These are phyloP conservation scores for Sclerospora graminicola DNA, from an alignment of 352 stramenopile species.

Conservation along the genomic window DNA sequence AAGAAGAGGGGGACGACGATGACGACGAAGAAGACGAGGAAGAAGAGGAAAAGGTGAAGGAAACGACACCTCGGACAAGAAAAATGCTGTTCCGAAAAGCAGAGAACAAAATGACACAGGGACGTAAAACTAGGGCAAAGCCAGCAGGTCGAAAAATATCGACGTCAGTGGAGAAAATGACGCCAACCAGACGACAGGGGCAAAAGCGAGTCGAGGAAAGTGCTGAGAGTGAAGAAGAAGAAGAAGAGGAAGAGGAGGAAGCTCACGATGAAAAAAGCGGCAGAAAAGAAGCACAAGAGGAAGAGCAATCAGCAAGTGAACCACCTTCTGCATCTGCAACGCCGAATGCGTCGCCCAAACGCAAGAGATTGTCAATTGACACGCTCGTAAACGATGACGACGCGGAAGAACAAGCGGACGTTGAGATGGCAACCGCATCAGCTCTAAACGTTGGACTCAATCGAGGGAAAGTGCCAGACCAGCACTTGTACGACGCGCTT, in stretches of 20 bases:
- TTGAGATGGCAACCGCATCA: constrained; percentile 17
- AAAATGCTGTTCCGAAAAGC: constrained; percentile 9
- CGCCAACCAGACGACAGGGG: constrained; percentile 6
- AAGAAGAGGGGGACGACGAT: neutral
- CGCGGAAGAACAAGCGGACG: constrained; percentile 17
- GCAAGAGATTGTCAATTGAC: constrained; percentile 48
- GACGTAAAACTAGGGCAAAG: constrained; percentile 19
- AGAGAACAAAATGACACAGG: constrained; percentile 10
- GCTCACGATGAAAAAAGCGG: constrained; percentile 5
- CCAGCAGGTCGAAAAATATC: neutral
- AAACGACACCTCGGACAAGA: constrained; percentile 7
- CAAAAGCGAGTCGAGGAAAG: constrained; percentile 21
- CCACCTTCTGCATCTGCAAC: constrained; percentile 16
- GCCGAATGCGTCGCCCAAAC: constrained; percentile 29
- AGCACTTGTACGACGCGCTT: constrained; percentile 39
- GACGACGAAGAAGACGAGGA: constrained; percentile 1
- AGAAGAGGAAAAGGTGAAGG: constrained; percentile 7
- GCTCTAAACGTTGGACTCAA: constrained; percentile 15
- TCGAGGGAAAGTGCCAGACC: constrained; percentile 34
- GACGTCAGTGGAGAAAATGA: constrained; percentile 12
- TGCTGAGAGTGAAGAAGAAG: constrained; percentile 7
- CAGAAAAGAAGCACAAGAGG: constrained; percentile 14
- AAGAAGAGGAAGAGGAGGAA: constrained; percentile 7
- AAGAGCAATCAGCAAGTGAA: constrained; percentile 15
- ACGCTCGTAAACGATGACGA: constrained; percentile 41